Base-by-base conservation (phyloP, 1,139 yeast genomes). In the Geotrichum aggregatum region DNA sequence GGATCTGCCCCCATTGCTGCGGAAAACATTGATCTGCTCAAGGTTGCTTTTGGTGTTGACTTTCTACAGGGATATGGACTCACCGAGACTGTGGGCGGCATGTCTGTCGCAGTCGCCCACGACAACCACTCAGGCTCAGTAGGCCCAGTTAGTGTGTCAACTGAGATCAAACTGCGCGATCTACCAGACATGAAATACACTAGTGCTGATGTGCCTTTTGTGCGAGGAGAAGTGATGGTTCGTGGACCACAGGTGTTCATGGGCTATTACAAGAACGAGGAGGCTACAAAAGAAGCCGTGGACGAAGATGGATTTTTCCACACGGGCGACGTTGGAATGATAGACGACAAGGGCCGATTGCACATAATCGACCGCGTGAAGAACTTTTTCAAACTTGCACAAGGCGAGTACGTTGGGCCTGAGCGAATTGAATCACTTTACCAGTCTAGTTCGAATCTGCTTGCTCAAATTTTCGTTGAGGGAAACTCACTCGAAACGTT, bases 341-440 rank as follows among this genome's bases (percentile, higher is more conserved):
- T 85, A 55, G 80, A 76, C 50, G 62, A 63, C 8, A 71, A 72
- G 36, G 88, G 87, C 21, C 75, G 86, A 55, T 64, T 85, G 21
- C 71, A 63, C 58, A 82, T 85, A 52, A 76, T 85, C 60, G 94
- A 85, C 65, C 76, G 94, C 57, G 89, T 84, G 45, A 85, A 85
- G 72, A 85, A 85, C 68, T 84, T 85, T 71, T 85, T 84, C 76
- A 85, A 85, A 68, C 74, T 85, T 61, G 78, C 91, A 1, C 94
- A 85, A 67, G 94, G 94, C 55, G 94, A 85, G 67, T 85, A 85
- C 66, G 79, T 85, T 52, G 83, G 89, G 1, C 91, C 92, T 2
- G 94, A 85, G 64, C 82, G 79, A 66, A 80, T 85, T 57, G 94
- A 85, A 64, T 83, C 81, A 63, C 70, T 72, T 22, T 84, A 84